Base-by-base conservation (phyloP, 1,139 yeast species). In the Entelexis paramagnoliae region DNA sequence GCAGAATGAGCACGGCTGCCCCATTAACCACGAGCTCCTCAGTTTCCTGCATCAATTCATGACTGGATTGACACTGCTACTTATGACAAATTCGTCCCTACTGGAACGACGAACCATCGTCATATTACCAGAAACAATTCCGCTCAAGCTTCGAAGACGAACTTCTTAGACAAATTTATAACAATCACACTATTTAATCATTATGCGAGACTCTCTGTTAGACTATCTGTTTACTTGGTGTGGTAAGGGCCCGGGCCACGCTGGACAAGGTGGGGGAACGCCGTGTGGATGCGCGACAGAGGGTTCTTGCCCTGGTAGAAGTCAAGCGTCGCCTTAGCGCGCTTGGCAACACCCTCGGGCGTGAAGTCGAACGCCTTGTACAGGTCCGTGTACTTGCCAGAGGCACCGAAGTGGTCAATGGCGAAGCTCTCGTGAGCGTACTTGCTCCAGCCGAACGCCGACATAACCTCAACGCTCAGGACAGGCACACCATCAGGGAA, bases 361-460 rank as follows among this genome's bases (percentile, higher is more conserved):
- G 95, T 89, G 77, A 93, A 91, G 60, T 79, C 96, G 63, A 89
- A 86, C 76, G 68, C 74, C 72, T 85, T 79, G 81, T 81, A 93
- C 56, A 91, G 78, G 58, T 84, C 87, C 56, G 74, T 72, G 66
- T 83, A 95, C 70, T 87, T 86, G 70, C 96, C 98, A 58, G 97
- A 88, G 60, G 93, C 95, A 78, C 99, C 99, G 68, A 91, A 93
- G 74, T 88, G 80, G 79, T 88, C 80, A 68, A 93, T 78, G 71
- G 97, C 96, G 66, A 91, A 86, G 71, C 88, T 95, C 75, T 85
- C 95, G 75, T 93, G 98, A 57, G 97, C 80, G 77, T 88, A 93
- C 72, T 83, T 85, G 64, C 82, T 76, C 99, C 98, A 93, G 58
- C 96, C 96, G 63, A 78, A 75, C 57, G 96, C 82, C 55, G 94